These are phyloP conservation scores for Polygonum aviculare DNA, from an alignment of 148 eudicot species.

Conservation along the genomic window DNA sequence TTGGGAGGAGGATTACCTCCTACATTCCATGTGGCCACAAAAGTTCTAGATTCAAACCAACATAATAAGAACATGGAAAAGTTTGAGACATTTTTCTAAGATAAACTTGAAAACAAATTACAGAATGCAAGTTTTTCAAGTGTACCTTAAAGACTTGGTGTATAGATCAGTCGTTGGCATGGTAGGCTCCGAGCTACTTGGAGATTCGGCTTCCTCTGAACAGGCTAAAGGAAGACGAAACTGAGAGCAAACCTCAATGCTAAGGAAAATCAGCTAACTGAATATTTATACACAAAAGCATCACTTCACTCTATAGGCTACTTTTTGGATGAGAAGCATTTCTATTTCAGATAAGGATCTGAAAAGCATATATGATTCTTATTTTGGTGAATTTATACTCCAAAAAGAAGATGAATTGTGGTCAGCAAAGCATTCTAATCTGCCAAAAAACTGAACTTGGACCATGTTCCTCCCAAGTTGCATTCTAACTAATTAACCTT, in stretches of 20 bases:
- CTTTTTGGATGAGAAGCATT: slow-evolving; percentile 1
- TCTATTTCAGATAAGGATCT: not conserved
- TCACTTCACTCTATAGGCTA: not conserved
- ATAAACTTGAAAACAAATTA: not conserved
- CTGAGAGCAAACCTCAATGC: not conserved
- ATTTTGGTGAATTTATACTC: not conserved
- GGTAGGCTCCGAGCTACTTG: not conserved
- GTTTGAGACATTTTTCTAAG: not conserved
- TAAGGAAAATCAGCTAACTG: not conserved
- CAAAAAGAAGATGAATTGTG: not conserved
- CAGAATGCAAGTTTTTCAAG: not conserved
- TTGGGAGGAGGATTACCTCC: slow-evolving; percentile 53
- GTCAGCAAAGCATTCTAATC: not conserved
- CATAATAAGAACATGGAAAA: not conserved
- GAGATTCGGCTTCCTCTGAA: slow-evolving; percentile 8
- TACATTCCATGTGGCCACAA: slow-evolving; percentile 72
- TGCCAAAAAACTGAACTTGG: not conserved
- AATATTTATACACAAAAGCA: not conserved
- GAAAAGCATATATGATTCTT: slow-evolving; percentile 4
- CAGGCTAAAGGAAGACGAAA: not conserved
- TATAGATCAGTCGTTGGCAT: slow-evolving; percentile 9
- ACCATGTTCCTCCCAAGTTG: not conserved
- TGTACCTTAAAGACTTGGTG: slow-evolving; percentile 7
- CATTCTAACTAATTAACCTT: not conserved
- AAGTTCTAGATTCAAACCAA: slow-evolving; percentile 26